Conservation (phyloP, 495 filamentous ascomycete species). For the Trichoderma reesei region DNA sequence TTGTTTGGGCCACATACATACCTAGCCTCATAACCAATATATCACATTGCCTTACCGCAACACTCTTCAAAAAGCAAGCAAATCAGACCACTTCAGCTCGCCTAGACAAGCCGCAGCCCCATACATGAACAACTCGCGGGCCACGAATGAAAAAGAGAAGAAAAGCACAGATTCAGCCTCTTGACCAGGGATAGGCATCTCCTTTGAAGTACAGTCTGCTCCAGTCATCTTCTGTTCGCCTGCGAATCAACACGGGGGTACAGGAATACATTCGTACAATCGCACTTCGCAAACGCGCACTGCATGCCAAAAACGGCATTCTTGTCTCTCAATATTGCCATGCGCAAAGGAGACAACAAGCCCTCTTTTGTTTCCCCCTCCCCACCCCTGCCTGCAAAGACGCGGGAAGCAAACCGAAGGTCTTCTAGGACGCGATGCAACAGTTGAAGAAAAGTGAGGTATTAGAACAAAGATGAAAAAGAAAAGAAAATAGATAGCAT, state of each 20-base stretch:
- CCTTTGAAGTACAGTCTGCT: no score
- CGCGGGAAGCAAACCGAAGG: no score
- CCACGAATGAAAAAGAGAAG: neutral
- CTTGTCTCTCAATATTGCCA: neutral
- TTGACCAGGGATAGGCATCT: neutral
- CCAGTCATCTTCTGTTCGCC: no score
- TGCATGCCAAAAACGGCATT: neutral
- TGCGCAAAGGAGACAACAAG: neutral
- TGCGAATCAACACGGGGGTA: neutral
- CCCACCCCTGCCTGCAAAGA: no score
- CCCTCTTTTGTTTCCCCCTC: neutral
- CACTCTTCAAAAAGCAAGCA: neutral
- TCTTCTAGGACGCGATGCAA: no score
- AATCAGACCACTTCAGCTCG: neutral
- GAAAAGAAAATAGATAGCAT: neutral
- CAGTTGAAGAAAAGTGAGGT: neutral
- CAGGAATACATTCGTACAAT: no score
- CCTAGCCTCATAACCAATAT: no score
- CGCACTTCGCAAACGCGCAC: neutral
- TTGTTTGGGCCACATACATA: no score
- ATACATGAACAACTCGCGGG: neutral
- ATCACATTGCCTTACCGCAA: no score
- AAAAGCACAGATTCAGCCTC: neutral
- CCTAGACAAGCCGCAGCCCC: neutral
- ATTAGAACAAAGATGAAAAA: neutral